Percentiles rank a stretch among this genome's conserved stretches.
Evolutionary conservation across 1,139 yeast species (phyloP).

Genomic region (Pichia sp.): DNA sequence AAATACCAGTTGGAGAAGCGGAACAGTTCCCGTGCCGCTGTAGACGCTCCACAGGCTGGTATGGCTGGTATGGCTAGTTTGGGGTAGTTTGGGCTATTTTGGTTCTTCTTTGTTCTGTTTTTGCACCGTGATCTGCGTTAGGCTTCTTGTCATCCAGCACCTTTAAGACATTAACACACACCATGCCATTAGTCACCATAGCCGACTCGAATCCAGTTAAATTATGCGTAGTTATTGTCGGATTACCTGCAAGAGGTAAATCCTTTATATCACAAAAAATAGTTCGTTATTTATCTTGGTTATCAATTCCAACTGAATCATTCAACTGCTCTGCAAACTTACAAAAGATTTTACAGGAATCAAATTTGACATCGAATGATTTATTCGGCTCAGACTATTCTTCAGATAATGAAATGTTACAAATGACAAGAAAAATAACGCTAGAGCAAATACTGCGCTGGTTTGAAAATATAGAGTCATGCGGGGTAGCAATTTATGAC

Average conservation of each 20-base stretch:
- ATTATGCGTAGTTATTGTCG: constrained; percentile 73
- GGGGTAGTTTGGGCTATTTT: too few species aligned
- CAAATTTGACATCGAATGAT: constrained; percentile 6
- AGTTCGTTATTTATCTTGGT: constrained; percentile 87
- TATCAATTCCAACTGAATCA: constrained; percentile 77
- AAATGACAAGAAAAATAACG: constrained; percentile 35
- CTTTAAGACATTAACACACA: neutral
- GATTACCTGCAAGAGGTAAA: constrained; percentile 71
- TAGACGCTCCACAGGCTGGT: too few species aligned
- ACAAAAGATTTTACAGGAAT: constrained; percentile 5
- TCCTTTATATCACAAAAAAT: constrained; percentile 76
- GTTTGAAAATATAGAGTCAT: constrained; percentile 72
- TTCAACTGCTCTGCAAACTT: constrained; percentile 76
- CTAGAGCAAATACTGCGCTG: constrained; percentile 81
- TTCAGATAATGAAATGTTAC: constrained; percentile 33
- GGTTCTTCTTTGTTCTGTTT: too few species aligned
- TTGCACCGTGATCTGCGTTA: too few species aligned
- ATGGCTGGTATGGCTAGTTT: too few species aligned
- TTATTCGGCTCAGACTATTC: constrained; percentile 44
- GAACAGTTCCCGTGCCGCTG: too few species aligned
- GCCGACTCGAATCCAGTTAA: constrained; percentile 66
- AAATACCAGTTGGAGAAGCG: too few species aligned
- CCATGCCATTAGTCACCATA: constrained; percentile 75
- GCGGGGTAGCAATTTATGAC: constrained; percentile 83
- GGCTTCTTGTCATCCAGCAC: neutral